These are phyloP conservation scores for Lepidium aucheri DNA, from an alignment of 345 rosid species.

Conservation along the genomic window DNA sequence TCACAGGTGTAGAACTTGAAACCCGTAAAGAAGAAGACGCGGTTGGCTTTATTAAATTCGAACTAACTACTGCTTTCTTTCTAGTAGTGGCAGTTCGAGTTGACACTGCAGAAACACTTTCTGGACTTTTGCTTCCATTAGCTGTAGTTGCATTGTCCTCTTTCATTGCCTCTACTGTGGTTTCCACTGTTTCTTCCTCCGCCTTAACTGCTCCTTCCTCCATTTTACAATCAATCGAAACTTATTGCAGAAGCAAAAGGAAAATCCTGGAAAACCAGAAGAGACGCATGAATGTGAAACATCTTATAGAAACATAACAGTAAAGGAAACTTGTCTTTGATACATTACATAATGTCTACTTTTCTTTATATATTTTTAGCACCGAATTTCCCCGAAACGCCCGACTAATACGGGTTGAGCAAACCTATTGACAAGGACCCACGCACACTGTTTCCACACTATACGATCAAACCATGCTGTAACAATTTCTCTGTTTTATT, in stretches of 20 bases:
- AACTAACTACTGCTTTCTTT: constrained; percentile 49
- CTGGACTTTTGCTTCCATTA: constrained; percentile 33
- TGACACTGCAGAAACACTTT: constrained; percentile 34
- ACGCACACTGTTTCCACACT: not conserved
- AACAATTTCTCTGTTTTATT: not conserved
- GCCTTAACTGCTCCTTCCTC: constrained; percentile 43
- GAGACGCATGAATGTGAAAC: not conserved
- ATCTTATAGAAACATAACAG: not conserved
- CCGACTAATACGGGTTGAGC: not conserved
- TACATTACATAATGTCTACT: not conserved
- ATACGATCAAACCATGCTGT: not conserved
- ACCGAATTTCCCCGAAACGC: not conserved
- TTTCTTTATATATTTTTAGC: not conserved
- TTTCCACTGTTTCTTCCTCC: constrained; percentile 30
- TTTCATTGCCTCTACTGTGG: constrained; percentile 27
- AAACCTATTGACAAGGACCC: not conserved
- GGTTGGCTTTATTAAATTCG: constrained; percentile 39
- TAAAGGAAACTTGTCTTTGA: not conserved
- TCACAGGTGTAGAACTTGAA: constrained; percentile 41
- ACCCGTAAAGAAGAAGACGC: constrained; percentile 35
- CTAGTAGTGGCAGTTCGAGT: constrained; percentile 37
- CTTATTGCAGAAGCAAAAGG: constrained; percentile 13
- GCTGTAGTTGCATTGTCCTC: constrained; percentile 29
- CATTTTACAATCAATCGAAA: constrained; percentile 31
- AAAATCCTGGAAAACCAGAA: constrained; percentile 18